phyloP scores from a whole-genome alignment of 257 asterid genomes.

The Solanum sitiens region DNA sequence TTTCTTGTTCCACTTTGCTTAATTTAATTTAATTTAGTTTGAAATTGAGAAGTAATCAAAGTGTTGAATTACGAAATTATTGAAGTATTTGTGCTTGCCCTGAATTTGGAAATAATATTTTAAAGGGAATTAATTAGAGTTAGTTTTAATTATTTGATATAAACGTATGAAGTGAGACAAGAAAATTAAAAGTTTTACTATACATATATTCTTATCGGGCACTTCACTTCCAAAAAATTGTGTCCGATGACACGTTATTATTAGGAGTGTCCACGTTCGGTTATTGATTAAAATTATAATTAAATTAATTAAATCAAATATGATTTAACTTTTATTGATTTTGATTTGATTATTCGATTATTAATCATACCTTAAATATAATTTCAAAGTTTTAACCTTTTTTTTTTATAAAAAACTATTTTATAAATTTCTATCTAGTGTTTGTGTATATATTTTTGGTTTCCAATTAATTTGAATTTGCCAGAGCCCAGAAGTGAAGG shows the following conservation, averaged over 20 bases:
- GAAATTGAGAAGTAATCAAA: conserved; percentile 51
- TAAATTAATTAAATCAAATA: no score
- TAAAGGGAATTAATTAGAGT: conserved; percentile 16
- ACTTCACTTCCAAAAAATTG: conserved; percentile 30
- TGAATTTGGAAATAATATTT: conserved; percentile 1
- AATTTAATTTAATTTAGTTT: background rate
- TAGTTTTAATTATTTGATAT: conserved; percentile 34
- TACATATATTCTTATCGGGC: conserved; percentile 29
- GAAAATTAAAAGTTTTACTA: conserved; percentile 19
- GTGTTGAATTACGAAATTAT: conserved; percentile 22
- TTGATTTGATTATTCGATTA: background rate
- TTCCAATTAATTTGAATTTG: no score
- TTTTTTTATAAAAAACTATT: no score
- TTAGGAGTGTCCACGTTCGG: background rate
- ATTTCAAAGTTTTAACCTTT: no score
- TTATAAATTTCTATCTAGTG: no score
- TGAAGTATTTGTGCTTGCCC: conserved; percentile 50
- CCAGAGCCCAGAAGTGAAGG: no score
- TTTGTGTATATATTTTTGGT: no score
- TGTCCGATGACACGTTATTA: conserved; percentile 31
- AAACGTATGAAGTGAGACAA: conserved; percentile 8
- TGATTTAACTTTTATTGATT: no score
- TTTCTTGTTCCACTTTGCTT: conserved; percentile 31
- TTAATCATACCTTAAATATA: no score
- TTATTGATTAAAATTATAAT: background rate